Base-by-base conservation (phyloP, 108 stramenopile genomes). In the Cyclotella choctawhatcheeana region DNA sequence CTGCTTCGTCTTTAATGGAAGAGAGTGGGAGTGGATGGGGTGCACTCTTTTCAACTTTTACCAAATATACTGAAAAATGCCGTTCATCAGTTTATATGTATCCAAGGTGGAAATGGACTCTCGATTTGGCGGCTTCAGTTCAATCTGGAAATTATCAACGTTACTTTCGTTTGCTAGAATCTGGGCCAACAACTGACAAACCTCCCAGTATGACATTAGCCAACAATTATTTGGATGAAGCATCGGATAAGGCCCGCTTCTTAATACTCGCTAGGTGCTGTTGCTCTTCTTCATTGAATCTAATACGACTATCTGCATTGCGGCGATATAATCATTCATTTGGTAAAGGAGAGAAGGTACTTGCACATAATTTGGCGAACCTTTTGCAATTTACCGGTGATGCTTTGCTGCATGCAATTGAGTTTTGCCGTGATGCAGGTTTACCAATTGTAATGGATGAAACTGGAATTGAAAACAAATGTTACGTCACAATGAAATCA, bases 31-130 rank as follows among this genome's bases (percentile, higher is more conserved):
- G 72, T 52, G 81, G 81, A 27, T 82, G 76, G 77, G 73, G 77
- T 24, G 81, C 81, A 7, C 40, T 82, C 10, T 45, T 82, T 33
- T 73, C 76, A 18, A 74, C 67, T 21, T 79, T 79, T 68, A 31
- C 65, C 5, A 79, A 79, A 51, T 56, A 74, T 44, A 65, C 30
- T 5, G 18, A 27, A 16, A 44, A 14, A 40, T 20, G 30, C 34
- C 2, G 12, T 0, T 47, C 53, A 27, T 20, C 58, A n/a, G 72
- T 44, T 33, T 20, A 70, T 7, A 65, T 69, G 27, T 78, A 69
- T 59, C 81, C 77, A 33, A 34, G 73, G 24, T 82, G 81, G 81
- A 78, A 78, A 67, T 82, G 81, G 77, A 70, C 82, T 24, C n/a
- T 83, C 7, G 68, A 79, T 16, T 25, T 83, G 25, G 77, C 82